These are phyloP conservation scores for Stagonosporopsis rhizophila DNA, from an alignment of 2,329 filamentous ascomycete species.

Conservation along the genomic window DNA sequence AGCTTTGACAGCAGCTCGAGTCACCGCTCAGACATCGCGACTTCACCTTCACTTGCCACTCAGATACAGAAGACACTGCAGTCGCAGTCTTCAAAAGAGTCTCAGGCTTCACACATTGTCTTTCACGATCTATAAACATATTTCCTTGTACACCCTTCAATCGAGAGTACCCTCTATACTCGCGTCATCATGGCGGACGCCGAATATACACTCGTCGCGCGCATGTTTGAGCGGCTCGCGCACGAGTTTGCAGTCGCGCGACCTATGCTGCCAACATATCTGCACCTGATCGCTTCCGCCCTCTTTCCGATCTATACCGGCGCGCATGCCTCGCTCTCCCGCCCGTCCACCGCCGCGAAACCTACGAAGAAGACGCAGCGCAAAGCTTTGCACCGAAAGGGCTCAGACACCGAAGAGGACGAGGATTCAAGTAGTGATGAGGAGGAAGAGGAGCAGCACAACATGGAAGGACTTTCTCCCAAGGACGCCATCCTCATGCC, in stretches of 20 bases:
- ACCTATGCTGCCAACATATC: slow-evolving; percentile 61
- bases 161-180: no score
- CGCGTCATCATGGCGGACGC: slow-evolving; percentile 40
- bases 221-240: slow-evolving; percentile 42
- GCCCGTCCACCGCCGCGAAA: slow-evolving; percentile 79
- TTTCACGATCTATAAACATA: neutral
- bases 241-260: slow-evolving; percentile 54
- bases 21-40: neutral
- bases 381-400: slow-evolving; percentile 36
- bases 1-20: neutral
- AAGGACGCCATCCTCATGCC: slow-evolving; percentile 87
- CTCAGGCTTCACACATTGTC: neutral
- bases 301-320: slow-evolving; percentile 84
- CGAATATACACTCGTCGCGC: slow-evolving; percentile 40
- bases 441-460: slow-evolving; percentile 60
- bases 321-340: slow-evolving; percentile 82
- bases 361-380: slow-evolving; percentile 60
- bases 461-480: slow-evolving; percentile 73
- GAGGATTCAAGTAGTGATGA: slow-evolving; percentile 46
- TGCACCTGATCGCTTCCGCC: slow-evolving; percentile 71
- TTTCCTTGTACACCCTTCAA: no score
- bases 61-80: neutral
- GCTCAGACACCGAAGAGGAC: slow-evolving; percentile 32
- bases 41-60: neutral
- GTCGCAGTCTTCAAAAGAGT: neutral